Evolutionary conservation across 306 rosid species (phyloP), one percentile per base, ranked within the genome.

Genomic region (Cucurbita maxima): DNA sequence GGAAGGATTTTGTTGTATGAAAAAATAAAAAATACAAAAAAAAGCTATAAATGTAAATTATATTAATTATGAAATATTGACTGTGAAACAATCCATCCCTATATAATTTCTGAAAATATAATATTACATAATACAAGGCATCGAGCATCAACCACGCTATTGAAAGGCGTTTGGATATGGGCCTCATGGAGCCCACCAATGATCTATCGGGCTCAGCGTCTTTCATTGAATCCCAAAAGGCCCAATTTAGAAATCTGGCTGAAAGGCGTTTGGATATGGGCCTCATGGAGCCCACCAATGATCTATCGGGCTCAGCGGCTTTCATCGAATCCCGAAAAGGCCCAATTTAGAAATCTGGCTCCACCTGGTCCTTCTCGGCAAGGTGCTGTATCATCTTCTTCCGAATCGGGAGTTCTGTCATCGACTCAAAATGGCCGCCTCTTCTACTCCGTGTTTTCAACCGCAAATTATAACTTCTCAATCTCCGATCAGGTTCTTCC

Each of bases 401-500:
- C 61, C 2, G 59, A 50, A 36, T 43, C 40, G 47, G 14, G 59
- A 8, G 36, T 36, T 54, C 43, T 44, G 52, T 22, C 19, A 20
- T 56, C 52, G 34, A 64, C 11, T 30, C 22, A 69, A 61, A 83
- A 86, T 93, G 98, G 88, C 94, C 51, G 81, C 85, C 55, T 81
- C 89, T 40, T 83, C 90, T 36, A 38, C 83, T 14, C 90, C 84
- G 36, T 80, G 79, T 43, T 19, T 86, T 73, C 86, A 82, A 9
- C 79, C 82, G 56, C 86, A 66, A 54, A 71, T 67, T 47, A 74
- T 78, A 62, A 72, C 79, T 77, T 75, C 83, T 56, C 82, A 56
- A 36, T 79, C 82, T 59, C 79, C 86, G 79, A 83, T 71, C 74
- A 86, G 94, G 94, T 93, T 75, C 44, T 72, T 54, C 84, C 76